These are phyloP conservation scores for Backusella luteola DNA, from an alignment of 192 early-diverging fungal species.

Conservation along the genomic window DNA sequence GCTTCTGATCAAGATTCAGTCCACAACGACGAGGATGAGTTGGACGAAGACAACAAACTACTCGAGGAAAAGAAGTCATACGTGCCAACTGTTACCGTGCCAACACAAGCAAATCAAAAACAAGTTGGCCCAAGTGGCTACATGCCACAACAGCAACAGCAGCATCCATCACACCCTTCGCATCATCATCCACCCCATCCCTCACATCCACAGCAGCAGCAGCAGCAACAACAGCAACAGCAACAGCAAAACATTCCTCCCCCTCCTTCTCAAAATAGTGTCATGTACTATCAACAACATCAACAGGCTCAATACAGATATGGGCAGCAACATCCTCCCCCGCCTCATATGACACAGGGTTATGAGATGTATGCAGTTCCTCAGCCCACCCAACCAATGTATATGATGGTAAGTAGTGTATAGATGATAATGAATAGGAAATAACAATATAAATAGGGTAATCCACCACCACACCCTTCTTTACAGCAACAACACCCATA, in stretches of 20 bases:
- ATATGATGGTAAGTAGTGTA: slow-evolving; percentile 10
- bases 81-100: slow-evolving; percentile 11
- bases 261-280: background rate
- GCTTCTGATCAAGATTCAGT: slow-evolving; percentile 15
- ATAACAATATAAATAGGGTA: background rate
- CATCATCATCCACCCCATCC: background rate
- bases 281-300: background rate
- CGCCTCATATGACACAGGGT: background rate
- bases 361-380: slow-evolving; percentile 3
- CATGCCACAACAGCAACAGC: background rate
- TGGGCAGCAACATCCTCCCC: background rate
- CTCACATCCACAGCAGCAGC: background rate
- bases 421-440: background rate
- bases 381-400: slow-evolving; percentile 1
- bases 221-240: background rate
- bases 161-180: background rate
- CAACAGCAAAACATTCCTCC: slow-evolving; percentile 14
- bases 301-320: slow-evolving; percentile 8
- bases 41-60: background rate
- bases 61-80: background rate
- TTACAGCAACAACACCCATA: background rate
- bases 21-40: slow-evolving; percentile 7
- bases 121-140: background rate
- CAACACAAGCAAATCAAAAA: slow-evolving; percentile 14
- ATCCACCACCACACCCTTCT: background rate